A percentile compares a stretch with the other conserved stretches of the same genome.
Evolutionary conservation across 2,329 filamentous ascomycete genomes (phyloP).

Genomic region (Alternaria atra): DNA sequence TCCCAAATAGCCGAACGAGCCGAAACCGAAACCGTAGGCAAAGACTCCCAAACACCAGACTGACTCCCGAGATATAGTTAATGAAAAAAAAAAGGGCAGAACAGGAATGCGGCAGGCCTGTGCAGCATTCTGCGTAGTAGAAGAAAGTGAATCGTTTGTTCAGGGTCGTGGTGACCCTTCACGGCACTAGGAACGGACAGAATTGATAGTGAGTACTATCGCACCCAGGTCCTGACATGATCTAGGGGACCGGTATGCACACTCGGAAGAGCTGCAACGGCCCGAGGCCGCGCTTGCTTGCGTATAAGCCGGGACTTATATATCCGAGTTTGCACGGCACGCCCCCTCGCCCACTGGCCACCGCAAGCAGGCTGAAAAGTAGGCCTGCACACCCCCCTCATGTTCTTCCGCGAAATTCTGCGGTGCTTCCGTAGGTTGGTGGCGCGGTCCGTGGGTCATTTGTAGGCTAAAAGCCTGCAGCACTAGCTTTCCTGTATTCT

Average conservation of each 20-base stretch:
- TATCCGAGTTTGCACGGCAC: slow-evolving; percentile 4
- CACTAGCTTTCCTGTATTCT: slow-evolving; percentile 57
- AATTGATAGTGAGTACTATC: neutral
- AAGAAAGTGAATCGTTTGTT: neutral
- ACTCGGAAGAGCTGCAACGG: slow-evolving; percentile 19
- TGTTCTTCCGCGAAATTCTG: slow-evolving; percentile 4
- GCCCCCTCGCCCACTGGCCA: neutral
- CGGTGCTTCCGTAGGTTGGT: neutral
- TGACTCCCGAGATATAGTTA: neutral
- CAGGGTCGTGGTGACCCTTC: neutral
- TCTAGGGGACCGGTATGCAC: neutral
- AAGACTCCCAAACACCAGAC: neutral
- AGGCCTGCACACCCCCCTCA: neutral
- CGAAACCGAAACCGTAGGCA: neutral
- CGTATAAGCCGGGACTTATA: slow-evolving; percentile 4
- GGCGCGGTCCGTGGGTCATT: slow-evolving; percentile 6
- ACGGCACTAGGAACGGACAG: neutral
- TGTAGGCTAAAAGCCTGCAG: slow-evolving; percentile 37
- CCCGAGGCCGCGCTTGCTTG: slow-evolving; percentile 20
- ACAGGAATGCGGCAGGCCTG: neutral
- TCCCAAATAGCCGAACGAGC: slow-evolving; percentile 10
- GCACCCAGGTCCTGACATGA: neutral
- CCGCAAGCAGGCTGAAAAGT: neutral
- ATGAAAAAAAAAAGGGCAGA: neutral
- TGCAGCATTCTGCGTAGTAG: neutral